These are phyloP conservation scores for Chimonanthus salicifolius DNA, from an alignment of 164 flowering plant genomes.

Conservation along the genomic window DNA sequence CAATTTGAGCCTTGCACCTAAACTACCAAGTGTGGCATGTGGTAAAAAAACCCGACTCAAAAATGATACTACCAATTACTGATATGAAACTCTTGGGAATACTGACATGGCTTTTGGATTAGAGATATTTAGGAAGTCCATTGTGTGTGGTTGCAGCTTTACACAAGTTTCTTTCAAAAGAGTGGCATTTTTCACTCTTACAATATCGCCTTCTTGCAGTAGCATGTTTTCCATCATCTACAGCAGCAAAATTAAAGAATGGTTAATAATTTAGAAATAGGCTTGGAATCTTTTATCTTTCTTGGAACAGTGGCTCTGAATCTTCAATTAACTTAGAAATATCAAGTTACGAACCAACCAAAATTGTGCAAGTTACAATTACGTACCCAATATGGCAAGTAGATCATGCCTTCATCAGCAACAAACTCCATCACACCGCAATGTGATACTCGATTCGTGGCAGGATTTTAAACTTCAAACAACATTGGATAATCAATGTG, in stretches of 20 bases:
- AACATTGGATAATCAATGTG: constrained; percentile 93
- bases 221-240: constrained; percentile 99
- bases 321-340: not conserved
- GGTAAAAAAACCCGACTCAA: too few relatives aligned
- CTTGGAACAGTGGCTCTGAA: not conserved
- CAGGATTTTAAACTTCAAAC: constrained; percentile 78
- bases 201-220: constrained; percentile 82
- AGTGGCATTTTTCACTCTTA: constrained; percentile 77
- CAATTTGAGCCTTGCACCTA: too few relatives aligned
- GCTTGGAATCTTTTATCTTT: too few relatives aligned
- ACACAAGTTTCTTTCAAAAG: constrained; percentile 93
- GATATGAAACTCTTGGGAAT: not conserved
- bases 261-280: not conserved
- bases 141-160: constrained; percentile 92
- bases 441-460: constrained; percentile 70
- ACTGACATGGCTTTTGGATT: constrained; percentile 98
- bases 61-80: not conserved
- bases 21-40: too few relatives aligned
- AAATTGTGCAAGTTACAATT: not conserved
- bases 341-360: not conserved
- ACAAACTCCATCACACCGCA: constrained; percentile 96
- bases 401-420: constrained; percentile 96
- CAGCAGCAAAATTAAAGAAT: not conserved
- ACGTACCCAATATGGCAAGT: constrained; percentile 24
- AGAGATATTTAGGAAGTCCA: constrained; percentile 89